Evolutionary conservation across 2,329 filamentous ascomycete genomes (phyloP).

Genomic region (Fusarium tricinctum): DNA sequence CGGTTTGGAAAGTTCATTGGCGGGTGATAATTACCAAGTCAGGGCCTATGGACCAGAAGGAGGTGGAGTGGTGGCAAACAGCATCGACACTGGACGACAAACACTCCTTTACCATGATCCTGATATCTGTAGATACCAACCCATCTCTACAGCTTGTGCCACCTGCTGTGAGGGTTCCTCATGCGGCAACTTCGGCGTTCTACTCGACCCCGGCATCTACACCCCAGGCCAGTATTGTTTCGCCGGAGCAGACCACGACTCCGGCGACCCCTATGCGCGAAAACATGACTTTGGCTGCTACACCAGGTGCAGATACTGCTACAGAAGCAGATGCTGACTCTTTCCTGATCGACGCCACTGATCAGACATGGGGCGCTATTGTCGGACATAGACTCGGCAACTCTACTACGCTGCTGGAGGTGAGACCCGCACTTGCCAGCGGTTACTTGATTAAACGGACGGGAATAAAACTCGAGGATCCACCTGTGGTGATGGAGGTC

Average conservation of each 20-base stretch:
- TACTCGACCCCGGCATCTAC: conserved; percentile 78
- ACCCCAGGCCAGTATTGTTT: conserved; percentile 71
- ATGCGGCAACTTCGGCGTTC: conserved; percentile 59
- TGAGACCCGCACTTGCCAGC: conserved; percentile 71
- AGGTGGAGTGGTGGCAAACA: conserved; percentile 71
- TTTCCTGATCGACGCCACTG: conserved; percentile 77
- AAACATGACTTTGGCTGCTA: conserved; percentile 58
- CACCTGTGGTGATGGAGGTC: conserved; percentile 73
- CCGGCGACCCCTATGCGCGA: conserved; percentile 64
- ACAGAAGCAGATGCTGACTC: conserved; percentile 68
- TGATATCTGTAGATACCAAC: conserved; percentile 75
- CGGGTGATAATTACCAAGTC: conserved; percentile 81
- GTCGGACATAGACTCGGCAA: conserved; percentile 76
- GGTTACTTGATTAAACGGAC: conserved; percentile 76
- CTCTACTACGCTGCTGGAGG: conserved; percentile 67
- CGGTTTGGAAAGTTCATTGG: conserved; percentile 79
- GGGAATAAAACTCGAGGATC: conserved; percentile 68
- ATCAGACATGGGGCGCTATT: conserved; percentile 82
- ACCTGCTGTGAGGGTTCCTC: conserved; percentile 64
- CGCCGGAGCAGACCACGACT: conserved; percentile 70
- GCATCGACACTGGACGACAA: conserved; percentile 67
- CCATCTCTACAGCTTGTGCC: conserved; percentile 75
- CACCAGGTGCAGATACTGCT: conserved; percentile 59
- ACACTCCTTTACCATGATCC: conserved; percentile 67
- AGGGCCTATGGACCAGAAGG: conserved; percentile 75